phyloP scores from a whole-genome alignment of 129 eudicot genomes.

The Mikania micrantha region DNA sequence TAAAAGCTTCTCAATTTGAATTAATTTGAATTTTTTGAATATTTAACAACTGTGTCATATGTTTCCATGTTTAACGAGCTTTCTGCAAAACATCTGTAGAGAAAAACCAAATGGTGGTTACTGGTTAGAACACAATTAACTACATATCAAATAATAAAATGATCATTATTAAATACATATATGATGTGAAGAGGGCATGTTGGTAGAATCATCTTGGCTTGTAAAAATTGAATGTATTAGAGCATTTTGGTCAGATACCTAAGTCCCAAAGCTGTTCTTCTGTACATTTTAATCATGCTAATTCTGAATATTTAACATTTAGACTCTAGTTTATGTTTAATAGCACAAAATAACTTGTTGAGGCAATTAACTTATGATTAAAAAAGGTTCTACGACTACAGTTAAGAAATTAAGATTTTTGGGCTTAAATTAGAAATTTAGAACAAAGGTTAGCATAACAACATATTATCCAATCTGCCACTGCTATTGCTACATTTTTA shows the following conservation, averaged over 20 bases:
- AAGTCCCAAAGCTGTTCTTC: no score
- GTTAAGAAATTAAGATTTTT: background rate
- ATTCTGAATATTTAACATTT: background rate
- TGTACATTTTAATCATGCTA: background rate
- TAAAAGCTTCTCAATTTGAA: background rate
- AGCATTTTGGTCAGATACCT: background rate
- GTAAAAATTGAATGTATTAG: background rate
- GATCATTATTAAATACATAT: background rate
- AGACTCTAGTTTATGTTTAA: background rate
- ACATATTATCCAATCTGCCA: background rate
- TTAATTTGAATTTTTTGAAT: constrained; percentile 16
- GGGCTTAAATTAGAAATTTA: background rate
- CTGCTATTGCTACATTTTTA: background rate
- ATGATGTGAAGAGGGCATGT: background rate
- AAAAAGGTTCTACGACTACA: background rate
- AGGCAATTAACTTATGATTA: background rate
- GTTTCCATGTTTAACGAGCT: constrained; percentile 65
- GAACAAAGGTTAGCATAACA: background rate
- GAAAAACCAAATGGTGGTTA: background rate
- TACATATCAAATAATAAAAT: background rate
- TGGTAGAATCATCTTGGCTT: background rate
- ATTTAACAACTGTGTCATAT: constrained; percentile 57
- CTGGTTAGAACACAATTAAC: background rate
- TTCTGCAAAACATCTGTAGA: constrained; percentile 62
- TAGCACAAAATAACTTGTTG: no score